Evolutionary conservation across 306 rosid genomes (phyloP), one percentile per base, ranked within the genome.

Genomic region (Bauhinia variegata): DNA sequence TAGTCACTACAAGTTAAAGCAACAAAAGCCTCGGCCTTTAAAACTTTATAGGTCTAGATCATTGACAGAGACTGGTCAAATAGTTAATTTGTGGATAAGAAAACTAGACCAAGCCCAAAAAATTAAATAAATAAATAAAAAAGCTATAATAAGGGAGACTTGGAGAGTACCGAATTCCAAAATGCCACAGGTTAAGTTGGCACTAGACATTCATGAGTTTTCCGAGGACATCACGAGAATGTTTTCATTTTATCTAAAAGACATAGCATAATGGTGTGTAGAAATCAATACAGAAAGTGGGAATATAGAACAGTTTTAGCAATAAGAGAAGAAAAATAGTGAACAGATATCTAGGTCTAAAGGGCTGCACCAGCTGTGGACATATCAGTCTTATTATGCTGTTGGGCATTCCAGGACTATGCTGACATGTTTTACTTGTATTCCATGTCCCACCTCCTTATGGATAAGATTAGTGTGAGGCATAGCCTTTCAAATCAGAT

Each of bases 1-100:
- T 32, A 38, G 53, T 54, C 73, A 18, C 41, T 23, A 15, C 23
- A 8, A 62, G 57, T 34, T 73, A 79, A 64, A 59, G 53, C 32
- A 67, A 73, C 63, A 6, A 1, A 15, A 39, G 68, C 18, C 47
- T 11, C 1, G 2, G 19, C 12, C 66, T 37, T 60, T 65, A 60
- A 65, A 43, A 37, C 48, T 11, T 31, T 65, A 66, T 60, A 41
- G 58, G 68, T 16, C 49, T 49, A 50, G 47, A 48, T 23, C 12
- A 53, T 32, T 12, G 53, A 60, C 44, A 53, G 23, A 50, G 76
- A 73, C 73, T 15, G 19, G 10, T 47, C 63, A 11, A 28, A 56
- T 36, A 36, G n/a, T 11, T 49, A 12, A 39, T 64, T 67, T 46
- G 6, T 17, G 34, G 57, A 48, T 67, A 53, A 55, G 42, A 52